These are phyloP conservation scores for Tylopilus felleus DNA, from an alignment of 768 basidiomycete species.

Conservation along the genomic window DNA sequence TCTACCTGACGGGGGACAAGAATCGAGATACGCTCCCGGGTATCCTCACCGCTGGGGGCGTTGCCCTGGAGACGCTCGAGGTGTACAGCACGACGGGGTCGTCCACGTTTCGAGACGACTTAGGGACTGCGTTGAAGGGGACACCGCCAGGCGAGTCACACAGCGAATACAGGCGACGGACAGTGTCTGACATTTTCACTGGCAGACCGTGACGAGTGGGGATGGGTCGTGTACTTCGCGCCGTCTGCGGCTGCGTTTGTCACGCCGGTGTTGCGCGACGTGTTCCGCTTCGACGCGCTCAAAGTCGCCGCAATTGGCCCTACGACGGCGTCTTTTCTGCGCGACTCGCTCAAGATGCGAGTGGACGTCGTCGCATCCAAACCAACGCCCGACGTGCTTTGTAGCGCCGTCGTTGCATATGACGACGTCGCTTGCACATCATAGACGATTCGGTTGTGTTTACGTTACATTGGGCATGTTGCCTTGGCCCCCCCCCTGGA, in stretches of 20 bases:
- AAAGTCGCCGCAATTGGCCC: constrained; percentile 65
- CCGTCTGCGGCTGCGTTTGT: constrained; percentile 66
- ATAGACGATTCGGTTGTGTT: not conserved
- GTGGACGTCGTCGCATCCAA: constrained; percentile 56
- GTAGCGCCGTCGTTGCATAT: constrained; percentile 24
- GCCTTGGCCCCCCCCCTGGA: not conserved
- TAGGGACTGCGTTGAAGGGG: constrained; percentile 34
- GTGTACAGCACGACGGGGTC: constrained; percentile 71
- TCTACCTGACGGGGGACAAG: constrained; percentile 88
- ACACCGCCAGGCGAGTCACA: constrained; percentile 23
- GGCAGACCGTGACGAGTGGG: constrained; percentile 1
- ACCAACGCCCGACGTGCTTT: constrained; percentile 55
- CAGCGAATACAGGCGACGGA: not conserved
- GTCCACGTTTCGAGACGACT: constrained; percentile 43
- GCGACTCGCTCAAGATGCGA: constrained; percentile 39
- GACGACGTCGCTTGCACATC: constrained; percentile 11
- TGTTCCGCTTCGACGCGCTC: constrained; percentile 35
- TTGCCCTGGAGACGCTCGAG: constrained; percentile 50
- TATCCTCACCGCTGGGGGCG: constrained; percentile 43
- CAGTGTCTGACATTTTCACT: not conserved
- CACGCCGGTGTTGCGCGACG: constrained; percentile 44
- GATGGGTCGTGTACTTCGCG: constrained; percentile 74
- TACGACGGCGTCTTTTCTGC: constrained; percentile 55
- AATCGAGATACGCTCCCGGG: constrained; percentile 64
- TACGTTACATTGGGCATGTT: constrained; percentile 11